Evolutionary conservation across 345 rosid species (phyloP).

Genomic region (Trapa bicornis): DNA sequence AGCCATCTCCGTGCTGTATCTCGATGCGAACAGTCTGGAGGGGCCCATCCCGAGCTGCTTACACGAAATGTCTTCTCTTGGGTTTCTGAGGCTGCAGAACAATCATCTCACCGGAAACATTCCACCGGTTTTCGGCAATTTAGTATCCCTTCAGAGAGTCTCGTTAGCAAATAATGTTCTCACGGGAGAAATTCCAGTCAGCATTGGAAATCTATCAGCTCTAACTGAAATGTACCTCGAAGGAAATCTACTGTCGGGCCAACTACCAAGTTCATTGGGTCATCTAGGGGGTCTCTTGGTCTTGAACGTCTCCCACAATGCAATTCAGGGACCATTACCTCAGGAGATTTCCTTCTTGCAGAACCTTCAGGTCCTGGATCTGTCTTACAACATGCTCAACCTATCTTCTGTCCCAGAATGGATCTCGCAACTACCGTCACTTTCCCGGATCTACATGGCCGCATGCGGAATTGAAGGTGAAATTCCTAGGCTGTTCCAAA

Average conservation of each 20-base stretch:
- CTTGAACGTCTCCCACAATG: constrained; percentile 25
- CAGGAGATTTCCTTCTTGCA: constrained; percentile 24
- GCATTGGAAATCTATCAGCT: constrained; percentile 29
- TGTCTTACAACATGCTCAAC: constrained; percentile 36
- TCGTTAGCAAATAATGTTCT: constrained; percentile 37
- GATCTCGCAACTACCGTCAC: constrained; percentile 31
- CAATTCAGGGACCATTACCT: constrained; percentile 34
- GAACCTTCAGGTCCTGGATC: constrained; percentile 37
- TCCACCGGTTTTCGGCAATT: constrained; percentile 20
- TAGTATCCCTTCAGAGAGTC: constrained; percentile 36
- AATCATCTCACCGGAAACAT: constrained; percentile 29
- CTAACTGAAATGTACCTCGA: constrained; percentile 37
- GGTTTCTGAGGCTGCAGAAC: constrained; percentile 34
- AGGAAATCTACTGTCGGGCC: constrained; percentile 26
- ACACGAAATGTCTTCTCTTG: constrained; percentile 26
- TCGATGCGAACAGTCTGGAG: constrained; percentile 28
- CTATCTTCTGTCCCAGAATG: constrained; percentile 30
- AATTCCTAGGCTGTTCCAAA: constrained; percentile 26
- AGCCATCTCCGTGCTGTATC: constrained; percentile 27
- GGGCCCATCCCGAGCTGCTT: constrained; percentile 33
- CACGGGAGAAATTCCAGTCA: constrained; percentile 32
- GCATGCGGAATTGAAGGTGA: constrained; percentile 36
- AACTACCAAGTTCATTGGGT: constrained; percentile 25
- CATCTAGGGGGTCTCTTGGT: constrained; percentile 29
- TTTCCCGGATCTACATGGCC: constrained; percentile 29